Conservation (phyloP, 768 basidiomycete species). For the Lactarius hatsudake region DNA sequence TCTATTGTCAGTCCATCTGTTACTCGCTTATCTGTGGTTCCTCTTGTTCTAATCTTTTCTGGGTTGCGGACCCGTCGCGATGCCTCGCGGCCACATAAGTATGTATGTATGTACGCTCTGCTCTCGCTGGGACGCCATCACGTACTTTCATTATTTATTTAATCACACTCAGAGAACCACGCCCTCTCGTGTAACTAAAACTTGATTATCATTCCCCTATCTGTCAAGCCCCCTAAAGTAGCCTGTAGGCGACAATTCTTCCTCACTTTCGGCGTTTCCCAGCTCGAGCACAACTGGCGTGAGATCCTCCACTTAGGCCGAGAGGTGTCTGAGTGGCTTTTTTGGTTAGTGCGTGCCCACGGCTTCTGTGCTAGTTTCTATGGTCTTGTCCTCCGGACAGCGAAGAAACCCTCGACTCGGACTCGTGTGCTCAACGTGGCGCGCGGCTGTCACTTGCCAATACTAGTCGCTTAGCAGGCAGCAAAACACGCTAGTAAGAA, state of each 20-base stretch:
- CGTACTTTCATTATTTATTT: conserved; percentile 26
- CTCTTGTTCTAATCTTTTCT: conserved; percentile 16
- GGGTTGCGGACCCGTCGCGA: conserved; percentile 3
- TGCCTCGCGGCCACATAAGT: conserved; percentile 21
- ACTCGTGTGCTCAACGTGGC: conserved; percentile 24
- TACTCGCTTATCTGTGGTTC: conserved; percentile 23
- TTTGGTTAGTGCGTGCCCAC: not conserved
- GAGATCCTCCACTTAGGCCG: not conserved
- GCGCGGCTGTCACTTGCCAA: conserved; percentile 1
- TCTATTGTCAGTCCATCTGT: conserved; percentile 16
- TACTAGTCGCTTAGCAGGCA: conserved; percentile 3
- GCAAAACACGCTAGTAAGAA: not conserved
- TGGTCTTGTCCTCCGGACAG: not conserved
- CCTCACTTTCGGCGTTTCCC: not conserved
- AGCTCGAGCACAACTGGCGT: not conserved
- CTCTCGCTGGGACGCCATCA: conserved; percentile 23
- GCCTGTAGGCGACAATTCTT: not conserved
- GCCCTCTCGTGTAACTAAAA: conserved; percentile 23
- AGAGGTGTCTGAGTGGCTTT: not conserved
- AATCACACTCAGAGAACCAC: conserved; percentile 23
- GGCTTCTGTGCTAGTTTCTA: conserved; percentile 20
- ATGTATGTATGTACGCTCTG: conserved; percentile 27
- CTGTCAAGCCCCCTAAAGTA: conserved; percentile 17
- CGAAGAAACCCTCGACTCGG: conserved; percentile 16
- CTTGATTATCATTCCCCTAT: conserved; percentile 22